phyloP scores from a whole-genome alignment of 768 basidiomycete genomes.

The Mycena epipterygia region DNA sequence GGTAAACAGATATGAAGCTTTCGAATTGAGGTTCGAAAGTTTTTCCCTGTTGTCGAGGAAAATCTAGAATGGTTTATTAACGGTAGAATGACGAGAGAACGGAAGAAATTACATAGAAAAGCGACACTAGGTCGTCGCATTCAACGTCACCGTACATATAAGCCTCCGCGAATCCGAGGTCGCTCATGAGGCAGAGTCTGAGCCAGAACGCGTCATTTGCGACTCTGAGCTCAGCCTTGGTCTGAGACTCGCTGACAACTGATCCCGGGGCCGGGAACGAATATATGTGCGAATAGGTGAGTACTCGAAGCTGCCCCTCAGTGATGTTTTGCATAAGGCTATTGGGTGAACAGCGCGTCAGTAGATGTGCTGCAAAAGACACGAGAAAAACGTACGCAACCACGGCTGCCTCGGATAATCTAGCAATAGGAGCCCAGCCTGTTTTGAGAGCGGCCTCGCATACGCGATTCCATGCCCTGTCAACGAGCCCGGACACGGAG shows the following conservation, averaged over 20 bases:
- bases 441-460: conserved; percentile 56
- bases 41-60: conserved; percentile 70
- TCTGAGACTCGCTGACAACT: conserved; percentile 37
- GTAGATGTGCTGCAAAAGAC: conserved; percentile 4
- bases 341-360: neutral
- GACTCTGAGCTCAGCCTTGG: conserved; percentile 62
- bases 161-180: conserved; percentile 82
- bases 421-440: conserved; percentile 58
- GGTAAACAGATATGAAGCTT: conserved; percentile 66
- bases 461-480: conserved; percentile 57
- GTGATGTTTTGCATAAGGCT: conserved; percentile 62
- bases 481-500: conserved; percentile 57
- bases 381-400: conserved; percentile 54
- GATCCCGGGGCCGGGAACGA: conserved; percentile 52
- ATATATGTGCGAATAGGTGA: conserved; percentile 61
- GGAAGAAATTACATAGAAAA: conserved; percentile 67
- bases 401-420: conserved; percentile 60
- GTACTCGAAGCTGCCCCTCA: conserved; percentile 62
- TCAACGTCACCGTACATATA: conserved; percentile 87
- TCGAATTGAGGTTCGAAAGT: conserved; percentile 64
- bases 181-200: conserved; percentile 69
- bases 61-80: conserved; percentile 56
- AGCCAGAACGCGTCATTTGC: conserved; percentile 70
- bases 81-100: neutral
- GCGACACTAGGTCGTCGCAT: conserved; percentile 71